Conservation (phyloP, 2,329 filamentous ascomycete species). For the Pyrenophora graminea region DNA sequence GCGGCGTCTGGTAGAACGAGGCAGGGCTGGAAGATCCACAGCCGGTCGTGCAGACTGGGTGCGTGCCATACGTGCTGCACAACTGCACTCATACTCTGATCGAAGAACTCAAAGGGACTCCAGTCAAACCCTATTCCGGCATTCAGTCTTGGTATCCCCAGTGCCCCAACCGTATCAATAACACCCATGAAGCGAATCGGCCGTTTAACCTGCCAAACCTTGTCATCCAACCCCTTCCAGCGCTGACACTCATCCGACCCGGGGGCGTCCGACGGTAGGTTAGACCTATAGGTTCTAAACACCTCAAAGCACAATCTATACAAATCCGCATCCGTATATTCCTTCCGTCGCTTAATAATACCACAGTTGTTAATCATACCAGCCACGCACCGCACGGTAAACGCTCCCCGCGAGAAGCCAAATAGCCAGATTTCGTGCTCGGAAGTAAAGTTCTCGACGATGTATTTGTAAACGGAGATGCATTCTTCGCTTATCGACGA, state of each 20-base stretch:
- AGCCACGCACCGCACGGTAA: conserved; percentile 49
- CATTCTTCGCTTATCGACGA: conserved; percentile 44
- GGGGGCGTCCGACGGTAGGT: conserved; percentile 34
- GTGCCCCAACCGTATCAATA: conserved; percentile 42
- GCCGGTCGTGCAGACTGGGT: conserved; percentile 38
- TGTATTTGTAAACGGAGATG: conserved; percentile 42
- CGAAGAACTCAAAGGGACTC: conserved; percentile 45
- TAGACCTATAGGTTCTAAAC: conserved; percentile 40
- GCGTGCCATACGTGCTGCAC: conserved; percentile 44
- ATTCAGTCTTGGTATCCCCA: conserved; percentile 41
- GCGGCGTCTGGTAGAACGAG: conserved; percentile 5
- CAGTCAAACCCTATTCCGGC: conserved; percentile 44
- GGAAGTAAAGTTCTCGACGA: conserved; percentile 39
- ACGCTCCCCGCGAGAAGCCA: conserved; percentile 54
- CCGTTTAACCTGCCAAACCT: conserved; percentile 36
- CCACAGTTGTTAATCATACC: conserved; percentile 53
- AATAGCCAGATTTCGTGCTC: conserved; percentile 52
- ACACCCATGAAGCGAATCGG: conserved; percentile 42
- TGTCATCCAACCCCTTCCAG: conserved; percentile 21
- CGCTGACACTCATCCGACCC: conserved; percentile 26
- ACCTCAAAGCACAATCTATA: conserved; percentile 36
- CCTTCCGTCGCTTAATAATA: conserved; percentile 32
- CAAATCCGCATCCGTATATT: conserved; percentile 21
- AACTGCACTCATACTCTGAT: conserved; percentile 37
- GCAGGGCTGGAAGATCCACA: conserved; percentile 42